A percentile compares a stretch with the other conserved stretches of the same genome.
Evolutionary conservation across 2,329 filamentous ascomycete genomes (phyloP).

Genomic region (Fusarium oxysporum): DNA sequence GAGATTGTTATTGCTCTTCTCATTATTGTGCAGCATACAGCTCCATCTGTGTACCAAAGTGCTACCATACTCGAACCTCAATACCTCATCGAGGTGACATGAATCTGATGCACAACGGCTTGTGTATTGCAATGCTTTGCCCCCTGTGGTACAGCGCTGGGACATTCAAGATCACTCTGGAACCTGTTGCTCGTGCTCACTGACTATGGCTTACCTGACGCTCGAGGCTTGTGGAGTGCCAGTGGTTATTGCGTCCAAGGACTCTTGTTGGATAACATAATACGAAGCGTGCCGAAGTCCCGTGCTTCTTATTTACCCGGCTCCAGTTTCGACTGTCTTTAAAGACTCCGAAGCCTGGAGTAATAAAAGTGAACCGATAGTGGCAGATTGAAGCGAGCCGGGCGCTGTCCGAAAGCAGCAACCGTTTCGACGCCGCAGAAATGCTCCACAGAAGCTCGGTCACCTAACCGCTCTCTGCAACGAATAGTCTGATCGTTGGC

Average conservation of each 20-base stretch:
- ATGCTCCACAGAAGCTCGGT: conserved; percentile 22
- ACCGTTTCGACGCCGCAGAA: conserved; percentile 37
- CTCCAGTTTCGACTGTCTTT: not conserved
- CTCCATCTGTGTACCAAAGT: conserved; percentile 8
- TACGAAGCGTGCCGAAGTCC: conserved; percentile 27
- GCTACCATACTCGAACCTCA: conserved; percentile 35
- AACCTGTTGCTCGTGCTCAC: not conserved
- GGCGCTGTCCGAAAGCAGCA: conserved; percentile 32
- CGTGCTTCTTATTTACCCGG: conserved; percentile 22
- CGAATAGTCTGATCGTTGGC: not conserved
- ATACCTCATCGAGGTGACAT: conserved; percentile 40
- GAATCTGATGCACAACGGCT: conserved; percentile 23
- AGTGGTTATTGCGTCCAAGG: not conserved
- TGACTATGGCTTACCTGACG: not conserved
- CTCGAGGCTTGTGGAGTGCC: not conserved
- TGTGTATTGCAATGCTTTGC: conserved; percentile 25
- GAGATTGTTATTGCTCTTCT: conserved; percentile 6
- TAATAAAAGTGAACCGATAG: conserved; percentile 17
- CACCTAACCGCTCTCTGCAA: not conserved
- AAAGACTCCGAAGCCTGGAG: conserved; percentile 11
- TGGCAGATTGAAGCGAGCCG: conserved; percentile 1
- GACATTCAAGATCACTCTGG: not conserved
- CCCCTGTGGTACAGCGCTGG: conserved; percentile 20
- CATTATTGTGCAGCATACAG: conserved; percentile 1
- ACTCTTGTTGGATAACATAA: not conserved